A percentile compares a stretch with the other conserved stretches of the same genome.
Evolutionary conservation across 192 early-diverging fungal genomes (phyloP).

Genomic region (Coemansia sp.): DNA sequence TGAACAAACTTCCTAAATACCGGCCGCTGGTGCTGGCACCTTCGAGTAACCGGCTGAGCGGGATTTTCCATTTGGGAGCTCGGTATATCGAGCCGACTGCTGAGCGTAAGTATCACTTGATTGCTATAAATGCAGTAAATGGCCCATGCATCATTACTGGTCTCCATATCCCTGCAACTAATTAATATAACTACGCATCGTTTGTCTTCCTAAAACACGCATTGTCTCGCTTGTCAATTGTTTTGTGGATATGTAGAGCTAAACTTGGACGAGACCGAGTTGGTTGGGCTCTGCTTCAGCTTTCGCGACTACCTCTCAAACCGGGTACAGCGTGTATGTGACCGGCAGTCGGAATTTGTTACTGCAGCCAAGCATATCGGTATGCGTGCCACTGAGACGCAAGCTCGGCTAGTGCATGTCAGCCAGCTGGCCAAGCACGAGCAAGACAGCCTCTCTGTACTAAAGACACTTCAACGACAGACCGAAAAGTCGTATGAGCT

Average conservation of each 20-base stretch:
- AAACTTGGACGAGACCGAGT: slow-evolving; percentile 50
- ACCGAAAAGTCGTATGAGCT: slow-evolving; percentile 53
- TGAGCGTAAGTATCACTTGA: slow-evolving; percentile 38
- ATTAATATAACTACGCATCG: slow-evolving; percentile 3
- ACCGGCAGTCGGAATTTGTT: slow-evolving; percentile 37
- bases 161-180: background rate
- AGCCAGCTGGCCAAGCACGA: slow-evolving; percentile 37
- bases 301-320: slow-evolving; percentile 48
- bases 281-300: slow-evolving; percentile 49
- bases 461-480: slow-evolving; percentile 46
- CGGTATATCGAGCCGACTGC: slow-evolving; percentile 56
- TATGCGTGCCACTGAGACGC: slow-evolving; percentile 26
- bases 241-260: slow-evolving; percentile 27
- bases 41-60: slow-evolving; percentile 42
- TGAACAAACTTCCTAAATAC: slow-evolving; percentile 44
- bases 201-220: background rate
- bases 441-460: slow-evolving; percentile 29
- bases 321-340: slow-evolving; percentile 38
- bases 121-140: background rate
- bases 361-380: slow-evolving; percentile 36
- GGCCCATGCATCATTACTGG: background rate
- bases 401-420: slow-evolving; percentile 20
- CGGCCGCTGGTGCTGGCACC: slow-evolving; percentile 50
- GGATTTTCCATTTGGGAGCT: slow-evolving; percentile 41
- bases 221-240: background rate